A percentile compares a stretch with the other conserved stretches of the same genome.
Evolutionary conservation across 129 eudicot genomes (phyloP).

Genomic region (Kitagawia praeruptora): DNA sequence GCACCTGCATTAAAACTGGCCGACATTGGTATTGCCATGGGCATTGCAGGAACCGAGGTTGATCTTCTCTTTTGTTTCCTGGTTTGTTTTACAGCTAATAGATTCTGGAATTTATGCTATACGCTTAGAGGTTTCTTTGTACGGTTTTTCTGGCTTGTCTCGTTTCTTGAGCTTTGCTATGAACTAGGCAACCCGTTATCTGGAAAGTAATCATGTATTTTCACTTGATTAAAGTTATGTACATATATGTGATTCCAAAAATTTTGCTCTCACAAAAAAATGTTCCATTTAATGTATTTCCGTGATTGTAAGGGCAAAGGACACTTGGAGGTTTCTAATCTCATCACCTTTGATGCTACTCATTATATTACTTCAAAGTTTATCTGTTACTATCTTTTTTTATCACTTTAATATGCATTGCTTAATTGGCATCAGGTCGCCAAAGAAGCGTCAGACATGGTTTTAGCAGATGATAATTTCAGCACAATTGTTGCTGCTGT

Average conservation of each 20-base stretch:
- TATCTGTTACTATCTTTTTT: not conserved
- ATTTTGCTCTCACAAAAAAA: not conserved
- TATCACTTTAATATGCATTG: not conserved
- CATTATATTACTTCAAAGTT: not conserved
- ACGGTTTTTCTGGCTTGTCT: not conserved
- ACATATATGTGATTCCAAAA: not conserved
- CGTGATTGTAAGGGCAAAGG: not conserved
- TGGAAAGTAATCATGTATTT: not conserved
- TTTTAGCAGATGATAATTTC: conserved; percentile 85
- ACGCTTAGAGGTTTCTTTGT: not conserved
- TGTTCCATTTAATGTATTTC: not conserved
- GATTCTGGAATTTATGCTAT: not conserved
- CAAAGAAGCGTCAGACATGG: conserved; percentile 92
- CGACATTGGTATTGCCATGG: conserved; percentile 97
- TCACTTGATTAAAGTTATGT: not conserved
- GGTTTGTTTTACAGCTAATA: not conserved
- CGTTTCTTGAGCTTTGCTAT: not conserved
- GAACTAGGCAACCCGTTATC: not conserved
- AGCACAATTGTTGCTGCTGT: conserved; percentile 88
- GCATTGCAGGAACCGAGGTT: conserved; percentile 93
- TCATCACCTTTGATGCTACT: not conserved
- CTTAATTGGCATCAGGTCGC: conserved; percentile 48
- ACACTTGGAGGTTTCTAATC: not conserved
- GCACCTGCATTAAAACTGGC: conserved; percentile 92
- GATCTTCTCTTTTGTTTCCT: conserved; percentile 1